phyloP scores from a whole-genome alignment of 225 moss, liverwort and hornwort species.

The Pseudoscleropodium purum region DNA sequence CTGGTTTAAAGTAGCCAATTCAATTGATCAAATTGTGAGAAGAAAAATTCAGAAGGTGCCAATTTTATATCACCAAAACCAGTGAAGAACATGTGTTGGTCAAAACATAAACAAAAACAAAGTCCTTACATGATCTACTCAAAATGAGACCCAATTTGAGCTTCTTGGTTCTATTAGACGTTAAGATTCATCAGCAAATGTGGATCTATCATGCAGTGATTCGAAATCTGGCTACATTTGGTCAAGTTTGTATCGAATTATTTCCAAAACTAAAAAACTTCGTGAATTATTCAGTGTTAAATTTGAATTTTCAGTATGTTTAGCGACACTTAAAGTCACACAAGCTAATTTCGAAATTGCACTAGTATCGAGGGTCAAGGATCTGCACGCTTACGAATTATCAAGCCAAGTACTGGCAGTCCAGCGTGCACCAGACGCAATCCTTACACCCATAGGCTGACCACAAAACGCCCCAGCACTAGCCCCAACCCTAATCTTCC shows the following conservation, averaged over 20 bases:
- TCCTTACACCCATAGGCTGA: constrained; percentile 1
- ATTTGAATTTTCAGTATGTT: not conserved
- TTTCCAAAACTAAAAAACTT: not conserved
- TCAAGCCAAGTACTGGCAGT: constrained; percentile 66
- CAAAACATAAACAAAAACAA: not conserved
- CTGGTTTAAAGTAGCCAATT: not conserved
- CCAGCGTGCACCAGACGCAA: constrained; percentile 22
- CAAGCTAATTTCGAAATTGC: not conserved
- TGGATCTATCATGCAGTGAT: not conserved
- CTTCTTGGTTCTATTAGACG: not conserved
- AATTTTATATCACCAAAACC: not conserved
- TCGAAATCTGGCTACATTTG: not conserved
- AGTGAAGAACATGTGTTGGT: not conserved
- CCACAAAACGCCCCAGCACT: constrained; percentile 4
- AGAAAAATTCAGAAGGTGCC: not conserved
- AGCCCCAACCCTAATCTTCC: constrained; percentile 19
- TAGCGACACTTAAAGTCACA: not conserved
- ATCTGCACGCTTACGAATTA: constrained; percentile 33
- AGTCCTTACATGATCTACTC: not conserved
- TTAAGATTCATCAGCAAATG: not conserved
- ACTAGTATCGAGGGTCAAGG: not conserved
- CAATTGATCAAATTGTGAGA: not conserved
- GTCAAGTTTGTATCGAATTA: not conserved
- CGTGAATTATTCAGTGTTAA: not conserved
- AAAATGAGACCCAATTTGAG: not conserved